Base-by-base conservation (phyloP, 345 rosid genomes). In the Eucalyptus microcorys region DNA sequence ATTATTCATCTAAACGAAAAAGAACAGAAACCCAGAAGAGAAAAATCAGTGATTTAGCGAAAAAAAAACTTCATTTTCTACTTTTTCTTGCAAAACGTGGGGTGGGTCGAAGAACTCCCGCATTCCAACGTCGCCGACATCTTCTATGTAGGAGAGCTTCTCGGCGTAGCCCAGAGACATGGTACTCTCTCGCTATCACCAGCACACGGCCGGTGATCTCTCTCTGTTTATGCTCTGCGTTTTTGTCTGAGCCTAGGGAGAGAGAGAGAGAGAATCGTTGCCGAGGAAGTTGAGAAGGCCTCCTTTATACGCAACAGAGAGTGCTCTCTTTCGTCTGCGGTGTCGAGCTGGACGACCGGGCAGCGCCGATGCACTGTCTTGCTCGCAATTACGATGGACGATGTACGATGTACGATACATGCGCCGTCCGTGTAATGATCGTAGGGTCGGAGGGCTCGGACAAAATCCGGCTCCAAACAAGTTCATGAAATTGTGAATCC, bases 121-220 rank as follows among this genome's bases (percentile, higher is more conserved):
- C 99, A 97, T 98, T 90, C 99, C 99, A 87, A 98, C 99, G 49
- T 94, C 94, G 89, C 99, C 99, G 91, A 98, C 99, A 93, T 97
- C 99, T 91, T 98, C 99, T n/a, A 96, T 97, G 95, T 88, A 96
- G n/a, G 99, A 98, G 55, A 98, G 94, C 96, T 97, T 98, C 95
- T 98, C 98, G 24, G 99, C 99, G 91, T 97, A 98, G 88, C 99
- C 99, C 89, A 98, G 93, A 92, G 99, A 98, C 99, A 98, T 98
- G 48, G 50, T 6, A 6, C 45, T 43, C 21, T 86, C 87, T 42
- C 59, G 22, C 68, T 49, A 76, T 52, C 37, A 85, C 87, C 59
- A n/a, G 87, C 59, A n/a, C 40, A 9, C 87, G 42, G 83, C 76
- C 64, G 34, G 59, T 34, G 42, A 49, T 64, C 89, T 57, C 71